Conservation (phyloP, 2,329 filamentous ascomycete genomes). For the Nothophoma quercina region DNA sequence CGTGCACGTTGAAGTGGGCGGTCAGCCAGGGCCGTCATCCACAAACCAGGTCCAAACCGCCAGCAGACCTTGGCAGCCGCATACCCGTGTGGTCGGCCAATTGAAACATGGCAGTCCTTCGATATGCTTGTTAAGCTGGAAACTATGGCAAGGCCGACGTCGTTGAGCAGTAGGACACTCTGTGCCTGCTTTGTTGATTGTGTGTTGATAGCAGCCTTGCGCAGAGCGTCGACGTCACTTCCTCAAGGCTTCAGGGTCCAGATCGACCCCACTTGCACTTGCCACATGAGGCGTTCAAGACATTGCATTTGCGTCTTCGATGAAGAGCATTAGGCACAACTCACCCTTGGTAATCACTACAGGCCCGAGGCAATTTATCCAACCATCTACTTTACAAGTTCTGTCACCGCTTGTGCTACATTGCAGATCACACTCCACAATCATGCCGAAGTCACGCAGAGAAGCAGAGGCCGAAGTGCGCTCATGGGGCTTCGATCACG, state of each 20-base stretch:
- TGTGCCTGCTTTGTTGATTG: slow-evolving; percentile 5
- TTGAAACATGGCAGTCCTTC: slow-evolving; percentile 17
- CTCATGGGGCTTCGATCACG: slow-evolving; percentile 72
- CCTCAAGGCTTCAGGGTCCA: slow-evolving; percentile 14
- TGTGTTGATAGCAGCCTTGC: slow-evolving; percentile 1
- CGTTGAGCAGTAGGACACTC: not conserved
- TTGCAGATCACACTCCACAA: not conserved
- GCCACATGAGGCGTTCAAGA: slow-evolving; percentile 7
- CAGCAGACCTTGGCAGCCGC: slow-evolving; percentile 35
- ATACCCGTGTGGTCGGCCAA: slow-evolving; percentile 29
- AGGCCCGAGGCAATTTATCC: too few relatives aligned
- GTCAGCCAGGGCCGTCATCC: too few relatives aligned
- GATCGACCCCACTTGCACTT: not conserved
- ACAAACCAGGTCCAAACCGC: slow-evolving; percentile 17
- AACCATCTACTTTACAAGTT: too few relatives aligned
- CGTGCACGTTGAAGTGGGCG: slow-evolving; percentile 23
- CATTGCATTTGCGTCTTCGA: not conserved
- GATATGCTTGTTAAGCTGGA: not conserved
- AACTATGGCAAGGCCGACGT: not conserved
- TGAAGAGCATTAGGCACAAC: not conserved
- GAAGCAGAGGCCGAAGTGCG: slow-evolving; percentile 68
- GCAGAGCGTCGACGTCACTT: slow-evolving; percentile 13
- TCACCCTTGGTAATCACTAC: too few relatives aligned
- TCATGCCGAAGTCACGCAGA: slow-evolving; percentile 52
- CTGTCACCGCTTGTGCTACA: not conserved